A percentile compares a stretch with the other conserved stretches of the same genome.
phyloP scores from a whole-genome alignment of 805 yeast genomes.

The Lipomyces lipofer region DNA sequence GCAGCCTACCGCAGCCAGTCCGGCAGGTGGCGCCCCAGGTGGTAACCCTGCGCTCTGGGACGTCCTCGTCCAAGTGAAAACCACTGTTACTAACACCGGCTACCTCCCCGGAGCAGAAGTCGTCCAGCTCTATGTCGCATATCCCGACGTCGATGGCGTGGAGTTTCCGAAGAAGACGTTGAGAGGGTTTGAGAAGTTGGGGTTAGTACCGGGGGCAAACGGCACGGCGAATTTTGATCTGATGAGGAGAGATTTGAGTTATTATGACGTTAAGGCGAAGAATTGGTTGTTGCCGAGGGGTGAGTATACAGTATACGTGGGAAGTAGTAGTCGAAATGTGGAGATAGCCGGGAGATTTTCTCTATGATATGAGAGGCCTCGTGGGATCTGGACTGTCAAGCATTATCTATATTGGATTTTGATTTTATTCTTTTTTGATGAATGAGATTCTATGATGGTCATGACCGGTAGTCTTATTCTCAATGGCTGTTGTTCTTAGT shows the following conservation, averaged over 20 bases:
- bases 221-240: slow-evolving; percentile 47
- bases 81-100: slow-evolving; percentile 52
- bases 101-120: slow-evolving; percentile 50
- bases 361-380: background rate
- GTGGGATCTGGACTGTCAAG: too few species aligned
- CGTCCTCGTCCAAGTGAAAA: slow-evolving; percentile 48
- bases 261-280: slow-evolving; percentile 57
- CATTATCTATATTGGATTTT: too few species aligned
- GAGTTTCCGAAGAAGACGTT: slow-evolving; percentile 55
- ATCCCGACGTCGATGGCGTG: slow-evolving; percentile 45
- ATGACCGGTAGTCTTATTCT: too few species aligned
- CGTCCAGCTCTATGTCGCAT: slow-evolving; percentile 55
- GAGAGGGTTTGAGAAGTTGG: slow-evolving; percentile 59
- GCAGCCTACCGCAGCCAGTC: slow-evolving; percentile 34
- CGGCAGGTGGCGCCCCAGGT: slow-evolving; percentile 53
- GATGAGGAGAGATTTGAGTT: slow-evolving; percentile 53
- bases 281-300: slow-evolving; percentile 63
- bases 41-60: slow-evolving; percentile 66
- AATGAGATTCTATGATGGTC: too few species aligned
- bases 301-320: slow-evolving; percentile 52
- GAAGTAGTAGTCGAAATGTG: slow-evolving; percentile 34
- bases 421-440: too few species aligned
- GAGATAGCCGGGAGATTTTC: slow-evolving; percentile 8
- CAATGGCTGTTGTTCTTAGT: too few species aligned
- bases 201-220: slow-evolving; percentile 46